A percentile compares a stretch with the other conserved stretches of the same genome.
Conservation (phyloP, 2,329 filamentous ascomycete species). For the Penicillium sp. region DNA sequence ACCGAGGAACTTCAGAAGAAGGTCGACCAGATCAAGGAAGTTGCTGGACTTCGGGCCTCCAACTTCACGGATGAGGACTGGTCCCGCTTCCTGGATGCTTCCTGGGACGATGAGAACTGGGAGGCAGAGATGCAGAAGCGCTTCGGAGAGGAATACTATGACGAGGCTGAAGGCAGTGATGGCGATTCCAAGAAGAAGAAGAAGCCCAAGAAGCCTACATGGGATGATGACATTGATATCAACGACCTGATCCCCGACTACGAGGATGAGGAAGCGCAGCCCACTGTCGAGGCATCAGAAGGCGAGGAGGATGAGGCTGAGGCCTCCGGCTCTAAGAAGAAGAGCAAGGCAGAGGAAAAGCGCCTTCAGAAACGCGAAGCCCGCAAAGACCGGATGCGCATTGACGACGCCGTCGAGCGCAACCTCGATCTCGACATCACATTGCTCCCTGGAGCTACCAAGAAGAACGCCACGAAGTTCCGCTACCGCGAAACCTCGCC, state of each 20-base stretch:
- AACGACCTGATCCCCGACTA: conserved; percentile 88
- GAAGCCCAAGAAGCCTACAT: conserved; percentile 78
- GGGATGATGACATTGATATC: conserved; percentile 98
- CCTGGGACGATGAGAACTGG: conserved; percentile 88
- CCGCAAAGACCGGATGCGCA: conserved; percentile 77
- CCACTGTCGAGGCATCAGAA: conserved; percentile 60
- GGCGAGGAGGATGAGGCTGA: conserved; percentile 46
- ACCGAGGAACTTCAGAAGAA: conserved; percentile 88
- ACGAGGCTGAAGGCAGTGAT: conserved; percentile 58
- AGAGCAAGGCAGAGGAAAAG: conserved; percentile 52
- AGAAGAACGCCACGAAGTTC: conserved; percentile 62
- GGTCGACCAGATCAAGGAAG: conserved; percentile 83
- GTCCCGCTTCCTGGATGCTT: conserved; percentile 79
- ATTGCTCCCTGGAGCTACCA: conserved; percentile 56
- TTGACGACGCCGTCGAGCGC: conserved; percentile 83
- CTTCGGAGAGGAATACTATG: conserved; percentile 89
- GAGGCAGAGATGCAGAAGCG: conserved; percentile 84
- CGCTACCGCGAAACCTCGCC: conserved; percentile 94
- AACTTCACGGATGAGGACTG: conserved; percentile 74
- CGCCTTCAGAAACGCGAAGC: conserved; percentile 67
- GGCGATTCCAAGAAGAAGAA: conserved; percentile 56
- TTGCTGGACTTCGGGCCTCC: conserved; percentile 74
- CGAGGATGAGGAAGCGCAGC: conserved; percentile 67
- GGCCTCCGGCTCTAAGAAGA: conserved; percentile 51
- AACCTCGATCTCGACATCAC: conserved; percentile 73